Conservation (phyloP, 768 basidiomycete genomes). For the Mycena indigotica region DNA sequence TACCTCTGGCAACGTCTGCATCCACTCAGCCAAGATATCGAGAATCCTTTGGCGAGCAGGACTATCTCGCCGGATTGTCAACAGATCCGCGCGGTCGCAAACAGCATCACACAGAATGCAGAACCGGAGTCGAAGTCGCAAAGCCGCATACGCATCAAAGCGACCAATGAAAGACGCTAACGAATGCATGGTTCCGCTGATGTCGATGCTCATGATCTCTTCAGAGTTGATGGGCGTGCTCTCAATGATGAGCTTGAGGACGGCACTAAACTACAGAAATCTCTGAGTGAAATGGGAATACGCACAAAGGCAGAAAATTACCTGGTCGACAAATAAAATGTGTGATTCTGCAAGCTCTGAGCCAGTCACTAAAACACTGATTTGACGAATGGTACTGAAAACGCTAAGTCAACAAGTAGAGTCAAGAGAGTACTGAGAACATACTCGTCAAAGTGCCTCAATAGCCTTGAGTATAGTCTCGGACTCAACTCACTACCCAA, state of each 20-base stretch:
- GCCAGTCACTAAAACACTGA: slow-evolving; percentile 47
- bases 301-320: no score
- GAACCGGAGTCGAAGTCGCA: no score
- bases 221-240: no score
- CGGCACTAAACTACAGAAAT: slow-evolving; percentile 67
- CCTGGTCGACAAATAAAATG: slow-evolving; percentile 74
- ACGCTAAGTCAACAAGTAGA: background rate
- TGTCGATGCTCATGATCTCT: slow-evolving; percentile 63
- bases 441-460: slow-evolving; percentile 76
- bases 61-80: no score
- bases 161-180: slow-evolving; percentile 69
- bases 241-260: slow-evolving; percentile 82
- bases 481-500: slow-evolving; percentile 79
- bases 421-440: slow-evolving; percentile 27
- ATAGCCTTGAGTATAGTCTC: slow-evolving; percentile 63
- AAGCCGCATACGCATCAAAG: no score
- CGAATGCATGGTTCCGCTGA: slow-evolving; percentile 58
- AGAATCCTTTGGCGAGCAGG: slow-evolving; percentile 68
- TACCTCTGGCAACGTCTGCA: no score
- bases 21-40: slow-evolving; percentile 82
- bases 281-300: no score
- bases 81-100: slow-evolving; percentile 59
- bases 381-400: slow-evolving; percentile 51
- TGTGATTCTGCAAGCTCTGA: slow-evolving; percentile 45
- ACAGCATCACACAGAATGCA: slow-evolving; percentile 72